Base-by-base conservation (phyloP, 495 filamentous ascomycete genomes). In the Talaromyces trachyspermus region DNA sequence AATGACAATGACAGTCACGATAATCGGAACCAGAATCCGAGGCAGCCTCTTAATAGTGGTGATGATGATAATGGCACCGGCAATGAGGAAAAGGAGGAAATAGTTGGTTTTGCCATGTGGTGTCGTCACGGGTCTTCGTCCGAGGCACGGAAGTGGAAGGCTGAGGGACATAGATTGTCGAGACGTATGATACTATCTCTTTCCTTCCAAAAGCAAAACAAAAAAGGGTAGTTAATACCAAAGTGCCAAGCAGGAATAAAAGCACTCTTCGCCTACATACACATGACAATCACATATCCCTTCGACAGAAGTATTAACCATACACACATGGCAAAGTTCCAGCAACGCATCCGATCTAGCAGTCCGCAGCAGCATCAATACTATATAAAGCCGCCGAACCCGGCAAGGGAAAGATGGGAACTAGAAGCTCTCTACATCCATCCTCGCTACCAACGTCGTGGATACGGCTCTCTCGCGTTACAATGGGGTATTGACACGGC, bases 241-340 rank as follows among this genome's bases (percentile, higher is more conserved):
- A 25, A 27, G 10, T 2, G 3, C 18, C 3, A 37, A 25, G 26
- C 19, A 46, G 44, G 44, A 5, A 9, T 46, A 1, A 46, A 36
- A 12, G 4, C 2, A 4, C 9, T 37, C n/a, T 10, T 46, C 2
- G 5, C 19, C 11, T 25, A 46, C 10, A 14, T 24, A 9, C 6
- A n/a, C 5, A 35, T 35, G 30, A 46, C 18, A 15, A 0, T 46
- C 4, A 37, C 27, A 15, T 46, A 46, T 5, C 42, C 42, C 44
- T 46, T 35, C 20, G 44, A 46, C 44, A 10, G 10, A 7, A 46
- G 44, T 30, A 46, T 46, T 23, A 36, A 36, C 32, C 27, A 24
- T 11, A 10, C 18, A 2, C 18, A 33, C 44, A 35, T 36, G 44
- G 15, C 5, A 23, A 11, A 37, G 15, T 46, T 35, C 30, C 12